Percentiles rank a stretch among this genome's conserved stretches.
phyloP scores from a whole-genome alignment of 2,329 filamentous ascomycete genomes.

The Pseudocercospora musae region DNA sequence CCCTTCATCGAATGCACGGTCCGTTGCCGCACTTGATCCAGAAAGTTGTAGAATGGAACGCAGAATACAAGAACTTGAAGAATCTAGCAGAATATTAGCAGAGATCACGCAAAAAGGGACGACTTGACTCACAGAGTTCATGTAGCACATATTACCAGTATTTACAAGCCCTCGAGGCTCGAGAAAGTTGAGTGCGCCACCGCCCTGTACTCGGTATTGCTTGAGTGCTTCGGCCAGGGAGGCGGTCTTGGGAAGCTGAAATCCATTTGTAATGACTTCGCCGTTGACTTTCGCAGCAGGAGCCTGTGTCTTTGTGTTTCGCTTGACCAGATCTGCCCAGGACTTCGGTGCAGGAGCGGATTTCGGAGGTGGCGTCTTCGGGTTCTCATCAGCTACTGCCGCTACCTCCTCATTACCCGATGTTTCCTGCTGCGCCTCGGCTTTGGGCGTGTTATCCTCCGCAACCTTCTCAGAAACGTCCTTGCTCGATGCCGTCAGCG shows the following conservation, averaged over 20 bases:
- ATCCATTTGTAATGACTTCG: constrained; percentile 23
- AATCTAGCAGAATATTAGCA: constrained; percentile 55
- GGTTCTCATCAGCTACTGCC: constrained; percentile 39
- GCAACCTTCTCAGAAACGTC: constrained; percentile 13
- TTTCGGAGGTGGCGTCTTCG: constrained; percentile 41
- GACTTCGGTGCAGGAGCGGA: constrained; percentile 47
- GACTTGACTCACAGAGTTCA: constrained; percentile 83
- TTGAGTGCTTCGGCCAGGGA: constrained; percentile 75
- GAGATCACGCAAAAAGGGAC: neutral
- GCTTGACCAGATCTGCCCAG: constrained; percentile 66
- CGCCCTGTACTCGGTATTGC: constrained; percentile 65
- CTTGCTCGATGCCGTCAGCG: constrained; percentile 38
- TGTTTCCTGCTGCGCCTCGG: constrained; percentile 7
- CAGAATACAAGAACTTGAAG: constrained; percentile 94
- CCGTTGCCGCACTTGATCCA: constrained; percentile 80
- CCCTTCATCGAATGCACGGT: constrained; percentile 91
- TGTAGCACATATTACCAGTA: constrained; percentile 99
- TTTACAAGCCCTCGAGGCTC: constrained; percentile 93
- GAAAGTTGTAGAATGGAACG: constrained; percentile 87
- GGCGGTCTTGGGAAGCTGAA: constrained; percentile 41
- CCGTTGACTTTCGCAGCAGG: constrained; percentile 33
- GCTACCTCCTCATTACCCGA: constrained; percentile 18
- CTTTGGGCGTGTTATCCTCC: constrained; percentile 15
- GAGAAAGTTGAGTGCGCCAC: constrained; percentile 71
- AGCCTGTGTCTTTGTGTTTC: constrained; percentile 40